A percentile compares a stretch with the other conserved stretches of the same genome.
Evolutionary conservation across 2,329 filamentous ascomycete genomes (phyloP).

Genomic region (Penicillium thymicola): DNA sequence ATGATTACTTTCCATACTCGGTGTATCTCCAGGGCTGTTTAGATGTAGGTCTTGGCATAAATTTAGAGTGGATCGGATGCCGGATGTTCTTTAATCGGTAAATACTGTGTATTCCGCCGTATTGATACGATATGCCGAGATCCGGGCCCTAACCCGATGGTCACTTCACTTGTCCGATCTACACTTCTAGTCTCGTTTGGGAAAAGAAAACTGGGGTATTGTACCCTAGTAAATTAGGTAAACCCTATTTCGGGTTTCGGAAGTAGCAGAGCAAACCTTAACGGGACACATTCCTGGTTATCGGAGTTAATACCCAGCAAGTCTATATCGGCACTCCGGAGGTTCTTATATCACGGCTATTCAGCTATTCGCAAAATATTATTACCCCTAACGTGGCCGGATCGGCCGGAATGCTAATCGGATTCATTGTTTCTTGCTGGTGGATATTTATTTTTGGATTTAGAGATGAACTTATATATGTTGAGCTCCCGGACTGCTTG

Average conservation of each 20-base stretch:
- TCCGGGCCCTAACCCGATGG: neutral
- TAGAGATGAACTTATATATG: neutral
- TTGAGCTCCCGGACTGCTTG: neutral
- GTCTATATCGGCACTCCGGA: neutral
- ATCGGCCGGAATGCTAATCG: neutral
- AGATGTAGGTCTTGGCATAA: neutral
- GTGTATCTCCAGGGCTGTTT: neutral
- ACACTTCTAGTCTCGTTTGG: neutral
- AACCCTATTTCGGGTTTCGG: neutral
- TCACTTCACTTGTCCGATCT: neutral
- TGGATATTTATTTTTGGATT: neutral
- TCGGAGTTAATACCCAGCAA: neutral
- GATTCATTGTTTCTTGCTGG: neutral
- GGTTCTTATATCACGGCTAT: neutral
- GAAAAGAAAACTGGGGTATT: neutral
- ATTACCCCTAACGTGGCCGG: neutral
- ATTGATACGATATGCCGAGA: neutral
- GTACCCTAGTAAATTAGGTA: neutral
- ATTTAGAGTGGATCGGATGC: neutral
- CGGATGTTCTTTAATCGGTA: neutral
- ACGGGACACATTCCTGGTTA: neutral
- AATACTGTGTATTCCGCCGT: neutral
- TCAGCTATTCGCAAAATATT: neutral
- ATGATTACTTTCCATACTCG: neutral
- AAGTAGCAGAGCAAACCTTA: neutral